These are phyloP conservation scores for Sorghum bicolor DNA, from an alignment of 176 grass and related monocot genomes.

Conservation along the genomic window DNA sequence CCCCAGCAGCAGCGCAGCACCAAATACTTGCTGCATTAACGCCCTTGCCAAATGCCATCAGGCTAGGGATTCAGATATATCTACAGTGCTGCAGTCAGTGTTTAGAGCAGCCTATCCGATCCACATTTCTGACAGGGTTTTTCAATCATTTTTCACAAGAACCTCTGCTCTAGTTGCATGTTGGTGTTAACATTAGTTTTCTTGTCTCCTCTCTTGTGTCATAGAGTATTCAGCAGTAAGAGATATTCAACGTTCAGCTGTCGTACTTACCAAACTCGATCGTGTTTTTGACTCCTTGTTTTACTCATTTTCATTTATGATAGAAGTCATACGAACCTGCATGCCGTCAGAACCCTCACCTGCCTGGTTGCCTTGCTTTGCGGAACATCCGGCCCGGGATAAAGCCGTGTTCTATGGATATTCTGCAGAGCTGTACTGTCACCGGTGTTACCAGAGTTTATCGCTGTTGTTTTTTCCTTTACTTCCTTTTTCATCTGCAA, in stretches of 20 bases:
- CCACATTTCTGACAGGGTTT: not conserved
- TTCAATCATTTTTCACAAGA: not conserved
- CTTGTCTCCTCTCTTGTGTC: not conserved
- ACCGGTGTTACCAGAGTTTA: not conserved
- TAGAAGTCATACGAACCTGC: not conserved
- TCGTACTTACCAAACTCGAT: not conserved
- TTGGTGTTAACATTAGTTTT: not conserved
- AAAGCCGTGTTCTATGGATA: constrained; percentile 27
- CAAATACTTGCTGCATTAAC: not conserved
- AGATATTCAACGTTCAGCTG: not conserved
- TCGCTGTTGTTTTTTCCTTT: not conserved
- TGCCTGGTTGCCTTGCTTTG: constrained; percentile 17
- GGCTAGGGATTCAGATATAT: not conserved
- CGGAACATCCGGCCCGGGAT: not conserved
- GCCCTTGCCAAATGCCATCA: not conserved
- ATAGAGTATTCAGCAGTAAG: not conserved
- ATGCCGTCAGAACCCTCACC: not conserved
- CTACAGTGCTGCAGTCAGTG: not conserved
- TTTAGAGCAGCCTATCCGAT: not conserved
- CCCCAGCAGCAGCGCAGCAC: not conserved
- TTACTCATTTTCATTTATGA: not conserved
- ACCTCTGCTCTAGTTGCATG: not conserved
- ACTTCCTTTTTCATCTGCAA: not conserved
- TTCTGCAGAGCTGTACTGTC: constrained; percentile 11
- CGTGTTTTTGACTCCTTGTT: not conserved